Conservation (phyloP, 148 eudicot species). For the Silene latifolia region DNA sequence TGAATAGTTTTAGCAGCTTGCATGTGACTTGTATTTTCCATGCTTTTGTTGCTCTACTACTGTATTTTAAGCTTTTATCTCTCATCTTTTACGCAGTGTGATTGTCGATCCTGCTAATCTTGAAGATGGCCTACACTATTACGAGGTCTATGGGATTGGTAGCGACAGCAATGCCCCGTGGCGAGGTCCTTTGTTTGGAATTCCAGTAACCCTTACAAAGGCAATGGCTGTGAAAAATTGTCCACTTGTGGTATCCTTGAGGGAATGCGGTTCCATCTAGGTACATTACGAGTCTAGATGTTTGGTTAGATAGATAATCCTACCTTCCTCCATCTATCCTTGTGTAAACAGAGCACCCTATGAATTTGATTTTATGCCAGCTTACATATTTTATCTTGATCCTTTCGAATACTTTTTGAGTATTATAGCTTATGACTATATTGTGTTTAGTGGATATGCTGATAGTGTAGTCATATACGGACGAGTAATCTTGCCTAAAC, state of each 20-base stretch:
- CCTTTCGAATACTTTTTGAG: background rate
- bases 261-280: conserved; percentile 77
- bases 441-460: background rate
- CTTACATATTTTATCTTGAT: background rate
- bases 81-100: conserved; percentile 39
- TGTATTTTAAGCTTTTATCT: conserved; percentile 13
- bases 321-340: background rate
- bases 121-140: conserved; percentile 74
- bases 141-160: conserved; percentile 75
- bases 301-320: background rate
- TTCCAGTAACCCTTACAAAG: conserved; percentile 88
- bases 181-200: conserved; percentile 96
- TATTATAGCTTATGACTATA: background rate
- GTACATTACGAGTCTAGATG: conserved; percentile 23
- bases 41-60: background rate
- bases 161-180: conserved; percentile 84
- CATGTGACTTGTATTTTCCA: background rate
- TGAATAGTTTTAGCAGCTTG: background rate
- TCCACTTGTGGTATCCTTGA: conserved; percentile 63
- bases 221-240: conserved; percentile 53
- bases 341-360: conserved; percentile 1
- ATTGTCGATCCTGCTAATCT: conserved; percentile 87
- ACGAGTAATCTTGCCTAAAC: background rate
- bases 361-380: background rate
- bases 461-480: too few relatives aligned